Base-by-base conservation (phyloP, 2,329 filamentous ascomycete species). In the Penicillium sclerotigenum region DNA sequence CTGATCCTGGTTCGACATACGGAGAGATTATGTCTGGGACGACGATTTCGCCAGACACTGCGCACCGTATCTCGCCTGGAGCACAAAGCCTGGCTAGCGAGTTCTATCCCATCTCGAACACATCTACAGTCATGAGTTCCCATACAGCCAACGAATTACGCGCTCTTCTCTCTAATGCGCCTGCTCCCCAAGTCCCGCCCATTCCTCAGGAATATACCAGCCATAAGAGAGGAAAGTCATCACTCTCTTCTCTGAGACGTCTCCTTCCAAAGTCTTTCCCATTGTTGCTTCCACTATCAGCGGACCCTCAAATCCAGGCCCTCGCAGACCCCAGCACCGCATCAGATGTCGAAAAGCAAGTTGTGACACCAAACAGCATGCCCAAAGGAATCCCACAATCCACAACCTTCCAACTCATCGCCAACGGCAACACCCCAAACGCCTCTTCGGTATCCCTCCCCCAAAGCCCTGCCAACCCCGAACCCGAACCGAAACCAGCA, bases 281-380 rank as follows among this genome's bases (percentile, higher is more conserved):
- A 1, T 20, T 65, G 2, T 72, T 67, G 1, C 49, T 68, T 6
- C 68, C 71, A 38, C 52, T 75, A 22, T 74, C 71, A 29, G 64
- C 65, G 2, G 73, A 75, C 49, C 73, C 73, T 36, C 69, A 74
- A 37, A 75, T 75, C 33, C 67, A 66, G 0, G 72, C 71, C 16
- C 66, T 75, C 3, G 63, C 66, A 6, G 66, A 71, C 28, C 64
- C 68, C 13, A 66, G 61, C 29, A 38, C 59, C 10, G 61, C 60
- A 18, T 62, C 61, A 4, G 69, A 71, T 48, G 46, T 70, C 26
- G 69, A 69, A 46, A 68, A 70, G 54, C 67, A 70, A 37, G 59
- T 63, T 6, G 58, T 59, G 24, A 60, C 59, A 5, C 54, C 52
- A 6, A 53, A 54, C 14, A 57, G 48, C 8, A 41, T 56, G 20